A percentile compares a stretch with the other conserved stretches of the same genome.
phyloP scores from a whole-genome alignment of 805 yeast genomes.

The Ogataea degrootiae region DNA sequence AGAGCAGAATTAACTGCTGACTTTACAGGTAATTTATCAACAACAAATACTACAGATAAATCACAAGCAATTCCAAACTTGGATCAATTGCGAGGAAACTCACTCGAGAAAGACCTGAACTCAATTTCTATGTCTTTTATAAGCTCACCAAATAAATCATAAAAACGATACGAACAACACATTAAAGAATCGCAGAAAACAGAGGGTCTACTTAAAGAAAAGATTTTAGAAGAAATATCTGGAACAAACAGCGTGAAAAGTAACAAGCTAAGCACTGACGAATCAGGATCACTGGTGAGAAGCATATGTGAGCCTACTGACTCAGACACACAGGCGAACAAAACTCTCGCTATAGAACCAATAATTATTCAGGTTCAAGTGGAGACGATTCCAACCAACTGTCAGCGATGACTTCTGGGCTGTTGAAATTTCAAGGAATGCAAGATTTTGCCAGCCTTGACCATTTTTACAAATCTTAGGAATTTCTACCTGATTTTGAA shows the following conservation, averaged over 20 bases:
- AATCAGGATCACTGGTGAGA: conserved; percentile 1
- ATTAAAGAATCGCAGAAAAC: conserved; percentile 14
- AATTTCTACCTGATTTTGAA: conserved; percentile 3
- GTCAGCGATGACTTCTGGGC: neutral
- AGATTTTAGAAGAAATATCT: conserved; percentile 8
- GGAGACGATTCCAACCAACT: neutral
- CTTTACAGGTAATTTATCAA: conserved; percentile 10
- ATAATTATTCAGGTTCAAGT: neutral
- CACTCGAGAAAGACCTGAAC: neutral
- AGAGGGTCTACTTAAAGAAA: conserved; percentile 17
- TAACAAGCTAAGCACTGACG: conserved; percentile 1
- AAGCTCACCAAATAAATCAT: neutral
- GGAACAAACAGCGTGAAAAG: conserved; percentile 14
- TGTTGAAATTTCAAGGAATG: neutral
- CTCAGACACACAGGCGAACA: neutral
- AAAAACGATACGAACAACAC: conserved; percentile 7
- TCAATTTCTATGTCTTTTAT: too few species aligned
- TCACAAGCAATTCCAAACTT: neutral
- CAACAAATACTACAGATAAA: neutral
- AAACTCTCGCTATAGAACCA: neutral
- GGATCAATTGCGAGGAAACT: neutral
- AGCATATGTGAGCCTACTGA: conserved; percentile 1
- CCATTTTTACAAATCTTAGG: conserved; percentile 7
- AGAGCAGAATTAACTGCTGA: conserved; percentile 3
- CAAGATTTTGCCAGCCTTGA: neutral